These are phyloP conservation scores for Ceratocystis smalleyi DNA, from an alignment of 2,329 filamentous ascomycete species.

Conservation along the genomic window DNA sequence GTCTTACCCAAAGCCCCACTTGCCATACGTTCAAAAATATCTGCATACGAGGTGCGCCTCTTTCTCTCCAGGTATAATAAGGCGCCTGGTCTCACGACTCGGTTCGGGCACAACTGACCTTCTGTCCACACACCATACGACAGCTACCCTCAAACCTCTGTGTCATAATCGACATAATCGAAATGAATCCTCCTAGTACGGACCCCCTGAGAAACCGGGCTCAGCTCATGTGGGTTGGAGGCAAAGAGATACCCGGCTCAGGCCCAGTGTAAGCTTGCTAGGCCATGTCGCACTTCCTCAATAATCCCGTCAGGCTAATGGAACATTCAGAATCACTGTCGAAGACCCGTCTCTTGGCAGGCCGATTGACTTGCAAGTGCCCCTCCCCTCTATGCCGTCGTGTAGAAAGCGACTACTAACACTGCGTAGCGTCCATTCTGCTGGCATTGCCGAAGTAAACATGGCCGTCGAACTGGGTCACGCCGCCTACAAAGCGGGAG, in stretches of 20 bases:
- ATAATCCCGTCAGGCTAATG: not conserved
- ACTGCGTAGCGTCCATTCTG: slow-evolving; percentile 19
- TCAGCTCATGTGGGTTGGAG: slow-evolving; percentile 20
- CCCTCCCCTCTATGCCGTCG: too few relatives aligned
- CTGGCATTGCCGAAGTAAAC: slow-evolving; percentile 33
- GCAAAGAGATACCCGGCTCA: slow-evolving; percentile 23
- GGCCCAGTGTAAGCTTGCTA: slow-evolving; percentile 31
- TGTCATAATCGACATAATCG: too few relatives aligned
- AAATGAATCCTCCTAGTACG: too few relatives aligned
- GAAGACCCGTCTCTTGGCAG: slow-evolving; percentile 39
- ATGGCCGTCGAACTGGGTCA: slow-evolving; percentile 33
- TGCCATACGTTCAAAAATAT: too few relatives aligned
- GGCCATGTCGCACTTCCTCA: not conserved
- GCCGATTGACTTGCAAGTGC: slow-evolving; percentile 34
- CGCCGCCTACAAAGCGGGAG: slow-evolving; percentile 27
- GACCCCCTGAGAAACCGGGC: too few relatives aligned
- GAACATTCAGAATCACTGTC: slow-evolving; percentile 31
- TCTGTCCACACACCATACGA: too few relatives aligned
- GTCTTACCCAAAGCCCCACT: too few relatives aligned
- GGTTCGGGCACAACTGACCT: too few relatives aligned
- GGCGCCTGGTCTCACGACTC: too few relatives aligned
- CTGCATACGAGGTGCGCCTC: too few relatives aligned
- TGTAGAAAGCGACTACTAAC: not conserved
- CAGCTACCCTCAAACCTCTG: too few relatives aligned
- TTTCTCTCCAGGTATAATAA: too few relatives aligned